Base-by-base conservation (phyloP, 441 rosid genomes). In the Arabidopsis lyrata region DNA sequence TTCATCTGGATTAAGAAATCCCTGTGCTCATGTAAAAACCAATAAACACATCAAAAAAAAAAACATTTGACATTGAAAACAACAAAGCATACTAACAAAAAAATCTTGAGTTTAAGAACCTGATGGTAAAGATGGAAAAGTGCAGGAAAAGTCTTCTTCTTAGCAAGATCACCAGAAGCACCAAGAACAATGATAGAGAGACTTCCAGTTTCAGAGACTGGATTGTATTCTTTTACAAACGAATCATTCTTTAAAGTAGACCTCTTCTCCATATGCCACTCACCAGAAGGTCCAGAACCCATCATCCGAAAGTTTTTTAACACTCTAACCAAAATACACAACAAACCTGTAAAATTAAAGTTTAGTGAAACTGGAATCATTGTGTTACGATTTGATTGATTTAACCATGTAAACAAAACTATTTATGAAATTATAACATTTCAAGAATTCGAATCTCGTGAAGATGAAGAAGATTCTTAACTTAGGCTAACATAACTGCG, bases 111-210 rank as follows among this genome's bases (percentile, higher is more conserved):
- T 34, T 20, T 4, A n/a, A 73, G 1, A 72, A 93, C 99, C 97
- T 91, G 97, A 22, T 90, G 89, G 63, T 82, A 93, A 36, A 95
- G 94, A 81, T 93, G 76, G 89, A 88, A 96, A 44, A 96, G 97
- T 0, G 99, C 99, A 41, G 99, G 99, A 65, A 96, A 96, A 64
- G 99, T 96, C 87, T 93, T 96, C 90, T 96, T 96, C 90, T 93
- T 96, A 70, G 99, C 99, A 59, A 96, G 97, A 89, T 96, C 99
- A 80, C 98, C 99, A 34, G 98, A 93, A 44, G 99, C 98, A 80
- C 97, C 99, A 31, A 96, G 95, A 52, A 96, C 99, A 42, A 89
- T 55, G 68, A 96, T 80, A 86, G 99, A 90, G 76, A 96, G 94
- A 78, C 93, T 86, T 52, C 97, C 99, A 67, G 86, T 76, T 85